Evolutionary conservation across 257 asterid species (phyloP).

Genomic region (Rehmannia glutinosa): DNA sequence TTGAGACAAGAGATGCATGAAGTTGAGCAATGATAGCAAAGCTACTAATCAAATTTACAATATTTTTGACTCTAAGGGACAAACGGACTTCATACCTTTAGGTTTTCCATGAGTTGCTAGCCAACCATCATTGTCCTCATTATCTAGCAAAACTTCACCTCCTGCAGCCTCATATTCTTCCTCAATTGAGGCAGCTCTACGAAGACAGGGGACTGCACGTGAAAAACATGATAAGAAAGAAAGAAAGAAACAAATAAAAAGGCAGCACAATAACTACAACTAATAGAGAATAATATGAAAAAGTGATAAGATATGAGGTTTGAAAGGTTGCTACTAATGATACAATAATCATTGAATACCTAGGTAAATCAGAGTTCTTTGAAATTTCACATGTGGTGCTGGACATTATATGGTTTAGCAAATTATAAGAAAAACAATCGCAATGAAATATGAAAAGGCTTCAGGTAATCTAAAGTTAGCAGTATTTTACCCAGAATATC

Average conservation of each 20-base stretch:
- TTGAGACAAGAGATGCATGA: constrained; percentile 28
- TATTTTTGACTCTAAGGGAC: neutral
- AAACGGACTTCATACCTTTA: constrained; percentile 39
- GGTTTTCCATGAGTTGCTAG: constrained; percentile 97
- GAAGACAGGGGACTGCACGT: constrained; percentile 78
- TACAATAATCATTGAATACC: neutral
- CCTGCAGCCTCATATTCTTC: constrained; percentile 99
- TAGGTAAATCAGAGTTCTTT: neutral
- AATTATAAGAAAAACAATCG: neutral
- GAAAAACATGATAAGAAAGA: constrained; percentile 10
- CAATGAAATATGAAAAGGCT: neutral
- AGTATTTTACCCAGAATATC: constrained; percentile 1
- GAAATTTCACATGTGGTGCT: neutral
- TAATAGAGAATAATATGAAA: too few species aligned
- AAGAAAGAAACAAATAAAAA: neutral
- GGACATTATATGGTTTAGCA: neutral
- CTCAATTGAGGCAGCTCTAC: constrained; percentile 91
- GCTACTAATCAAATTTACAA: neutral
- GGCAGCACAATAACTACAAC: neutral
- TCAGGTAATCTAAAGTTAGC: neutral
- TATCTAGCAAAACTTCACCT: constrained; percentile 87
- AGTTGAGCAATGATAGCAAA: neutral
- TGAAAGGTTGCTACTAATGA: neutral
- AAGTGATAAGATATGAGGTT: neutral
- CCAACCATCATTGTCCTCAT: constrained; percentile 96